Evolutionary conservation across 164 flowering plant genomes (phyloP), one percentile per base, ranked within the genome.

Genomic region (Pachysandra terminalis): DNA sequence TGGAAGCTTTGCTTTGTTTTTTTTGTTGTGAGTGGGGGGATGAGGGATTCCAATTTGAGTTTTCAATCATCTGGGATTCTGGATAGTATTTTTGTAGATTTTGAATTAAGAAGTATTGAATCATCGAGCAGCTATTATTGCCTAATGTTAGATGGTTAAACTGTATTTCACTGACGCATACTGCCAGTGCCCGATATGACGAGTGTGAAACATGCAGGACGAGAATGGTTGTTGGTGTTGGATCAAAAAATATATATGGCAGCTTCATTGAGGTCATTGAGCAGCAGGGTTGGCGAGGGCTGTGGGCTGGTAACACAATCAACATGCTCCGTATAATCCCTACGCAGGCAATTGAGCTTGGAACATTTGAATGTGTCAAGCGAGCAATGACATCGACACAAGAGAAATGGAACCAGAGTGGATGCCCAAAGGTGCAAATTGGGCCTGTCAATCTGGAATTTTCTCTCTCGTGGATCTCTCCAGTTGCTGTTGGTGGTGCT

Each of bases 161-260:
- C 17, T 56, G 37, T 48, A 32, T 64, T 16, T 27, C 61, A 32
- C 26, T 54, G 23, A 26, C 17, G 51, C 19, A 19, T 1, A 40
- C 32, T n/a, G n/a, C n/a, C n/a, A n/a, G n/a, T 66, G 26, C 54
- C 51, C 24, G 55, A 66, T 61, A 27, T 48, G 22, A 53, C 37
- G 24, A 4, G 52, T 54, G 51, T 64, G 37, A 66, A 59, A 71
- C 64, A 7, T 73, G 79, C 85, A 95, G 99, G 85, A 95, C 99
- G 15, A 82, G 96, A 75, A 92, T 95, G 98, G 82, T 95, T 64
- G 99, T 95, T 67, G 99, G 99, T 65, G 86, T 92, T 59, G 99
- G 99, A 59, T 83, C 97, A 12, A 89, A 68, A 77, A 64, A 79
- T 65, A 95, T 92, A 55, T 71, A 81, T 56, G 95, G 95, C 51